Conservation (phyloP, 805 yeast genomes). For the Yarrowia keelungensis region DNA sequence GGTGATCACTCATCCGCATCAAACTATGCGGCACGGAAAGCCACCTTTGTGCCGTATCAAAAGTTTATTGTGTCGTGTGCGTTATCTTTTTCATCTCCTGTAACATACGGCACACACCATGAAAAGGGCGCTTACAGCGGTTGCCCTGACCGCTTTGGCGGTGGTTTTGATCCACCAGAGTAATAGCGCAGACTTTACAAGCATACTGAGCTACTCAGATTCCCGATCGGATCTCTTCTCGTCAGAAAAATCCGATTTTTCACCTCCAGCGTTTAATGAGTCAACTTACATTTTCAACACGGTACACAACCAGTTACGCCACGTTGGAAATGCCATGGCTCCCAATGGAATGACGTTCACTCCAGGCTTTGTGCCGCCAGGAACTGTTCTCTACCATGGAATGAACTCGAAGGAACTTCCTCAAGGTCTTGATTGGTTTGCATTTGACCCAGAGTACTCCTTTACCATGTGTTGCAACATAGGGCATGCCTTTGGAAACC, state of each 20-base stretch:
- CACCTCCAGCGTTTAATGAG: slow-evolving; percentile 35
- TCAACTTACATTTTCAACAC: slow-evolving; percentile 35
- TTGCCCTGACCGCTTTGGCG: slow-evolving; percentile 8
- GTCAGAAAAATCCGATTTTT: neutral
- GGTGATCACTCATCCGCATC: neutral
- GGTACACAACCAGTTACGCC: slow-evolving; percentile 35
- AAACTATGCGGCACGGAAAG: slow-evolving; percentile 18
- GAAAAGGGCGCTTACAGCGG: slow-evolving; percentile 5
- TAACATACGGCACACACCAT: slow-evolving; percentile 19
- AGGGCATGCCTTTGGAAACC: slow-evolving; percentile 16
- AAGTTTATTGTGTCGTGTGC: slow-evolving; percentile 27
- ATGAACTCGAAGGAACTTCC: slow-evolving; percentile 53
- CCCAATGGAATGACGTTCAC: slow-evolving; percentile 55
- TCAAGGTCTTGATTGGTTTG: slow-evolving; percentile 62
- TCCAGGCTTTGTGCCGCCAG: slow-evolving; percentile 64
- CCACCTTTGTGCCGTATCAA: slow-evolving; percentile 6
- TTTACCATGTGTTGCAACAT: slow-evolving; percentile 45
- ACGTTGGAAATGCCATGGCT: slow-evolving; percentile 32
- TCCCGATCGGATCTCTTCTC: neutral
- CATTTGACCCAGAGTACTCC: slow-evolving; percentile 68
- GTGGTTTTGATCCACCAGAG: neutral
- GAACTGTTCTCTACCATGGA: slow-evolving; percentile 9
- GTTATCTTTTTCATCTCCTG: slow-evolving; percentile 27
- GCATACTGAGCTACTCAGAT: neutral
- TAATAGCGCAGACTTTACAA: neutral